Evolutionary conservation across 352 stramenopile genomes (phyloP).

Genomic region (Aphanomyces astaci): DNA sequence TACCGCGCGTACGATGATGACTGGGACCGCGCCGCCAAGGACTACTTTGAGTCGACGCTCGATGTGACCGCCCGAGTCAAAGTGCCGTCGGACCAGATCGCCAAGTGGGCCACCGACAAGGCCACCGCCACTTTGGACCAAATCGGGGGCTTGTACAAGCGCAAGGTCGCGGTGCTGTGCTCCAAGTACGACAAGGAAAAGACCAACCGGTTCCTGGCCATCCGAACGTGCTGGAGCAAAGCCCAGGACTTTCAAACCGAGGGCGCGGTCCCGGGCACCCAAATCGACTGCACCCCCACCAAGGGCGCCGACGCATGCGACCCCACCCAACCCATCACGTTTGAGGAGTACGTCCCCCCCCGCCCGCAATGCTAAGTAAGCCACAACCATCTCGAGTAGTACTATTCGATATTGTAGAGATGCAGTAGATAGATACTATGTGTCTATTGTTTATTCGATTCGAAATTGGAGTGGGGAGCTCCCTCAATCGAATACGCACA

Average conservation of each 20-base stretch:
- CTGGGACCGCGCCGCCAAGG: constrained; percentile 40
- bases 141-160: constrained; percentile 45
- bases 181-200: constrained; percentile 37
- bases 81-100: constrained; percentile 43
- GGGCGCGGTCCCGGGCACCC: constrained; percentile 3
- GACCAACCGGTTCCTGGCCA: constrained; percentile 51
- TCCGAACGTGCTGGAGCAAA: constrained; percentile 62
- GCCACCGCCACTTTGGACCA: constrained; percentile 30
- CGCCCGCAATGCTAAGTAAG: too few relatives aligned
- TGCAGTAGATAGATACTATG: too few relatives aligned
- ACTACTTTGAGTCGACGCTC: constrained; percentile 59
- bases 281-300: constrained; percentile 26
- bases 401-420: too few relatives aligned
- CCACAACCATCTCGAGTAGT: too few relatives aligned
- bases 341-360: constrained; percentile 26
- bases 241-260: constrained; percentile 24
- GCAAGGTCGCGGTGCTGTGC: constrained; percentile 60
- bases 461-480: too few relatives aligned
- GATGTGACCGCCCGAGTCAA: constrained; percentile 37
- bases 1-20: constrained; percentile 49
- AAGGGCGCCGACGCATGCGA: constrained; percentile 24
- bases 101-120: constrained; percentile 35
- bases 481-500: too few relatives aligned
- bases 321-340: constrained; percentile 24
- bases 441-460: too few relatives aligned